These are phyloP conservation scores for Aspergillus puulaauensis DNA, from an alignment of 2,329 filamentous ascomycete species.

Conservation along the genomic window DNA sequence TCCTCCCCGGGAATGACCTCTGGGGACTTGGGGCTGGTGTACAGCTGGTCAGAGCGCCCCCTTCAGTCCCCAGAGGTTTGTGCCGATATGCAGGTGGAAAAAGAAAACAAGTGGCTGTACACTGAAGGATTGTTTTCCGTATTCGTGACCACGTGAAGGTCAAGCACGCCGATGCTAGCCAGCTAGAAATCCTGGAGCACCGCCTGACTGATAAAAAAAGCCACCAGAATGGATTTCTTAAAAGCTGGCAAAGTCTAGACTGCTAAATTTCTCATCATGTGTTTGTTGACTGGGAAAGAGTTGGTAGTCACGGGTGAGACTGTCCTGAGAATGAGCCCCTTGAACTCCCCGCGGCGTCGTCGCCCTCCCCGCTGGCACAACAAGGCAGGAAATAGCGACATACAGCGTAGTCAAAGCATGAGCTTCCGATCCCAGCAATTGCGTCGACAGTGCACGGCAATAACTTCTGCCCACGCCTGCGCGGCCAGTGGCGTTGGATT, in stretches of 20 bases:
- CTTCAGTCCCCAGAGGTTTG: no score
- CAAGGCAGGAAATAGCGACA: not conserved
- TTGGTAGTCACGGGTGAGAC: not conserved
- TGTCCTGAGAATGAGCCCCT: not conserved
- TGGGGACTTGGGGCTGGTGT: not conserved
- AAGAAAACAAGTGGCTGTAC: not conserved
- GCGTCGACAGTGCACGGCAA: conserved; percentile 26
- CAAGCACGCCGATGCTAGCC: not conserved
- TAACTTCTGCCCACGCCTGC: conserved; percentile 31
- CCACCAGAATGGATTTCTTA: not conserved
- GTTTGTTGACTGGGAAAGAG: not conserved
- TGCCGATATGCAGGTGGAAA: not conserved
- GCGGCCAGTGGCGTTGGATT: conserved; percentile 23
- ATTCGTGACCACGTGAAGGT: not conserved
- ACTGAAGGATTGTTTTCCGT: not conserved
- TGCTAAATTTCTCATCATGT: conserved; percentile 6
- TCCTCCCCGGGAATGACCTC: not conserved
- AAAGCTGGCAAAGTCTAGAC: not conserved
- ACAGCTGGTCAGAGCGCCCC: not conserved
- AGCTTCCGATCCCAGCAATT: conserved; percentile 7
- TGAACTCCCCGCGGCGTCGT: not conserved
- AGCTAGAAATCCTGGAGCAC: not conserved
- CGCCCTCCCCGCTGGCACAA: no score
- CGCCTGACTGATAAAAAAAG: conserved; percentile 3
- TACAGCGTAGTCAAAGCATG: not conserved